Evolutionary conservation across 345 rosid genomes (phyloP).

Genomic region (Brassica carinata): DNA sequence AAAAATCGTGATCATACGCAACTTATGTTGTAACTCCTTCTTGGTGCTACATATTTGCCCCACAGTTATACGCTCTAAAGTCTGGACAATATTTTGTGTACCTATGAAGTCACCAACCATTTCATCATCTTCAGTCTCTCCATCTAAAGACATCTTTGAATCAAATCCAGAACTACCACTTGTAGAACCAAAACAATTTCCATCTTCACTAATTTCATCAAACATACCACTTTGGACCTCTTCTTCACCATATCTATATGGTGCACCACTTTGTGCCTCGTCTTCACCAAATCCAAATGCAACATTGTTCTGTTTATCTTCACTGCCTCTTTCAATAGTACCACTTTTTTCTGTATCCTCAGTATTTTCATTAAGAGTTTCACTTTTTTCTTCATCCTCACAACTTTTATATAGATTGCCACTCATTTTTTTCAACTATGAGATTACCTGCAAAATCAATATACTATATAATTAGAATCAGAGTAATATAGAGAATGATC

Average conservation of each 20-base stretch:
- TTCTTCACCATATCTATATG: neutral
- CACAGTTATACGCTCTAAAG: neutral
- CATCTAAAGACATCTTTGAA: neutral
- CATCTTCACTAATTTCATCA: neutral
- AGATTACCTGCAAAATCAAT: neutral
- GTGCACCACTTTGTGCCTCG: neutral
- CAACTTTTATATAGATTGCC: neutral
- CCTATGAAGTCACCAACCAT: neutral
- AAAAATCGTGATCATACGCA: slow-evolving; percentile 17
- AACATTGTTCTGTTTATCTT: too few relatives aligned
- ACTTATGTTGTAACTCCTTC: neutral
- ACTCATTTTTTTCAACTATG: neutral
- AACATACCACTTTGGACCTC: neutral
- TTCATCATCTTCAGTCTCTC: neutral
- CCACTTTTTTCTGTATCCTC: neutral
- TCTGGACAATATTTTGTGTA: neutral
- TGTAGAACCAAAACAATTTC: neutral
- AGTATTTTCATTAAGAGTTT: too few relatives aligned
- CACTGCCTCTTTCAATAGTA: neutral
- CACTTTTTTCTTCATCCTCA: neutral
- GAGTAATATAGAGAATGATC: too few relatives aligned
- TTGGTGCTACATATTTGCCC: neutral
- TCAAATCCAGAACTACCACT: neutral
- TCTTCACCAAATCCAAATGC: neutral
- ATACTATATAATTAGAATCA: too few relatives aligned